A percentile compares a stretch with the other conserved stretches of the same genome.
Conservation (phyloP, 306 rosid genomes). For the Cicer pinnatifidum region DNA sequence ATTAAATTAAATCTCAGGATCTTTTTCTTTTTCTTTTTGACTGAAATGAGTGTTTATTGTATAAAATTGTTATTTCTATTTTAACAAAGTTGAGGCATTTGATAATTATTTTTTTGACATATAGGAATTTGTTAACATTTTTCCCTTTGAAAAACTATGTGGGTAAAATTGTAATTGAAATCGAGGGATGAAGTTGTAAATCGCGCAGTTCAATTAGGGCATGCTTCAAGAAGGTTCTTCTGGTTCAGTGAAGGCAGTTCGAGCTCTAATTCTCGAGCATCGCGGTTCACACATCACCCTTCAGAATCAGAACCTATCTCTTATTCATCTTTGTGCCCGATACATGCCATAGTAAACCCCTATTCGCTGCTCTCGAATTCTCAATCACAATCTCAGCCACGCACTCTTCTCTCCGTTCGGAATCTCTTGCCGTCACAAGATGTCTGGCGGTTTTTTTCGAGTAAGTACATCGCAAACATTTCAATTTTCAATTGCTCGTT, state of each 20-base stretch:
- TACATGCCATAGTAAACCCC: constrained; percentile 6
- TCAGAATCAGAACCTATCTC: constrained; percentile 4
- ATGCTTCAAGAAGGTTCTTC: constrained; percentile 37
- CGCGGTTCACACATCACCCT: not conserved
- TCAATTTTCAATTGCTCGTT: not conserved
- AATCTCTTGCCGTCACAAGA: constrained; percentile 58
- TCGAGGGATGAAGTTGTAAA: not conserved
- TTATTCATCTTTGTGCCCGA: not conserved
- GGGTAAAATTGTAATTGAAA: constrained; percentile 36
- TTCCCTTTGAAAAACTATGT: too few species aligned
- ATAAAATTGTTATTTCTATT: too few species aligned
- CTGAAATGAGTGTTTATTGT: too few species aligned
- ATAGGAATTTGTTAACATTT: too few species aligned
- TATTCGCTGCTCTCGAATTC: constrained; percentile 18
- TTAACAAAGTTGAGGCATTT: too few species aligned
- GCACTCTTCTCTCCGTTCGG: constrained; percentile 39
- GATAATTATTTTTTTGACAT: too few species aligned
- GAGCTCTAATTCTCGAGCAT: not conserved
- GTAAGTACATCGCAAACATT: constrained; percentile 48
- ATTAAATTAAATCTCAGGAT: too few species aligned
- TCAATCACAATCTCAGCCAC: constrained; percentile 43
- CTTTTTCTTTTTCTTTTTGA: too few species aligned
- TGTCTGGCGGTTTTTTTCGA: constrained; percentile 99
- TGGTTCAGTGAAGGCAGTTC: not conserved
- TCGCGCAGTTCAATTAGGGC: constrained; percentile 46